These are phyloP conservation scores for Neoboletus brunneissimus DNA, from an alignment of 768 basidiomycete species.

Conservation along the genomic window DNA sequence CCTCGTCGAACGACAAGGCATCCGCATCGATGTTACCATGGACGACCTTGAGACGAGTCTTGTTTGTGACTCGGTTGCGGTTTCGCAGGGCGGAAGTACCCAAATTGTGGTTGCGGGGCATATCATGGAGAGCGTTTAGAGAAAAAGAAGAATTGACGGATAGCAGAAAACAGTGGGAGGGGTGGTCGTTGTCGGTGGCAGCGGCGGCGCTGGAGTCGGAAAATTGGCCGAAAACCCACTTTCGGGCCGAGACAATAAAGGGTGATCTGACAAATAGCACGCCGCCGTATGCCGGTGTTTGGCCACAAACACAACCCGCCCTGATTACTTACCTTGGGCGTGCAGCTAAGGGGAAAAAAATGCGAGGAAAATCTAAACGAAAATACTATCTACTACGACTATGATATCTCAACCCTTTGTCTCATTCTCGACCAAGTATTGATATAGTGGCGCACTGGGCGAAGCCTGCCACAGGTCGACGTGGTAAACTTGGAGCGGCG, in stretches of 20 bases:
- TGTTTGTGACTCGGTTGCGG: constrained; percentile 89
- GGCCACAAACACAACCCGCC: constrained; percentile 29
- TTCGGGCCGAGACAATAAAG: constrained; percentile 51
- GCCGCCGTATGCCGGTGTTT: constrained; percentile 34
- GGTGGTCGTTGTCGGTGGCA: constrained; percentile 48
- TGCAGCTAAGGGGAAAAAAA: neutral
- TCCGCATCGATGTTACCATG: constrained; percentile 81
- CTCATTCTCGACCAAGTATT: neutral
- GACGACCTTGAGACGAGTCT: constrained; percentile 83
- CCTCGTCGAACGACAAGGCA: constrained; percentile 76
- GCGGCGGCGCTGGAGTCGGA: constrained; percentile 57
- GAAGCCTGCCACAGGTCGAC: neutral
- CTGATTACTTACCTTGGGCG: constrained; percentile 29
- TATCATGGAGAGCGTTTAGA: constrained; percentile 64
- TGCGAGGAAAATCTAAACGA: constrained; percentile 11
- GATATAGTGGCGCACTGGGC: neutral
- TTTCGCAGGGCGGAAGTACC: constrained; percentile 79
- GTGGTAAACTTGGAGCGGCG: neutral
- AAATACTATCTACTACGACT: constrained; percentile 11
- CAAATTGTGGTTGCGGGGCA: constrained; percentile 80
- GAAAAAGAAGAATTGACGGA: constrained; percentile 40
- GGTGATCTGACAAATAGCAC: constrained; percentile 28
- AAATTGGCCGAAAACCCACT: constrained; percentile 60
- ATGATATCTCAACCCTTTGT: constrained; percentile 1
- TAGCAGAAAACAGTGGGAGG: constrained; percentile 24